These are phyloP conservation scores for Apiospora arundinis DNA, from an alignment of 2,329 filamentous ascomycete species.

Conservation along the genomic window DNA sequence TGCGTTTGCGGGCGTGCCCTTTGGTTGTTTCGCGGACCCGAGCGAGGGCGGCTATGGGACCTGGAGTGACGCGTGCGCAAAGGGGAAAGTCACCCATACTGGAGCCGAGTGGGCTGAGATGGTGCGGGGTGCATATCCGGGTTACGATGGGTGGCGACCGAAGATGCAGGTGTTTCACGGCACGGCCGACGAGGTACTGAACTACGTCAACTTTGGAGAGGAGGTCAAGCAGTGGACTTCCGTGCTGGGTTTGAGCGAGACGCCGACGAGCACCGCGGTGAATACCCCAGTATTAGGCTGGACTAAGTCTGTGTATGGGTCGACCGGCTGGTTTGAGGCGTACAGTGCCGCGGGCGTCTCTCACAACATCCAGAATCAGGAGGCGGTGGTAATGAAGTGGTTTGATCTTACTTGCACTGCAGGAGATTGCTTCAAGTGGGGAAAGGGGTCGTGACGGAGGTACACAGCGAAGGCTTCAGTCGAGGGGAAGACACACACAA, in stretches of 20 bases:
- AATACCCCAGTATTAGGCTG: slow-evolving; percentile 44
- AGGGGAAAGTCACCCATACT: slow-evolving; percentile 50
- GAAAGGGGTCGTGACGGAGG: slow-evolving; percentile 31
- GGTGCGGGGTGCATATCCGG: slow-evolving; percentile 52
- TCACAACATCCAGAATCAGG: slow-evolving; percentile 48
- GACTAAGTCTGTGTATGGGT: slow-evolving; percentile 46
- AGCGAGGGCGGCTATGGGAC: slow-evolving; percentile 38
- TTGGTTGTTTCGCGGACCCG: slow-evolving; percentile 56
- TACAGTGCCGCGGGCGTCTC: slow-evolving; percentile 46
- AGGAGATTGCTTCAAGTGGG: slow-evolving; percentile 45
- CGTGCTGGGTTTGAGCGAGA: slow-evolving; percentile 42
- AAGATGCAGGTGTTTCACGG: slow-evolving; percentile 66
- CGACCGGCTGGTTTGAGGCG: slow-evolving; percentile 46
- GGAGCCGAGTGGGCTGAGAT: slow-evolving; percentile 43
- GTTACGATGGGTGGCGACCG: slow-evolving; percentile 56
- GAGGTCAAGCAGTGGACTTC: slow-evolving; percentile 60
- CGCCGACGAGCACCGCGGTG: slow-evolving; percentile 35
- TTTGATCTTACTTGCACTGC: slow-evolving; percentile 44
- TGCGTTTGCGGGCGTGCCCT: slow-evolving; percentile 50
- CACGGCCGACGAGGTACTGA: slow-evolving; percentile 55
- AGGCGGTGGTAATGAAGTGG: slow-evolving; percentile 43
- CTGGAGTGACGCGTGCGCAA: slow-evolving; percentile 61
- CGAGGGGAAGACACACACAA: no score
- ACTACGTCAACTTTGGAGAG: slow-evolving; percentile 60
- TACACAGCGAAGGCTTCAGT: not conserved